These are phyloP conservation scores for Papiliotrema flavescens DNA, from an alignment of 1,284 basidiomycete species.

Conservation along the genomic window DNA sequence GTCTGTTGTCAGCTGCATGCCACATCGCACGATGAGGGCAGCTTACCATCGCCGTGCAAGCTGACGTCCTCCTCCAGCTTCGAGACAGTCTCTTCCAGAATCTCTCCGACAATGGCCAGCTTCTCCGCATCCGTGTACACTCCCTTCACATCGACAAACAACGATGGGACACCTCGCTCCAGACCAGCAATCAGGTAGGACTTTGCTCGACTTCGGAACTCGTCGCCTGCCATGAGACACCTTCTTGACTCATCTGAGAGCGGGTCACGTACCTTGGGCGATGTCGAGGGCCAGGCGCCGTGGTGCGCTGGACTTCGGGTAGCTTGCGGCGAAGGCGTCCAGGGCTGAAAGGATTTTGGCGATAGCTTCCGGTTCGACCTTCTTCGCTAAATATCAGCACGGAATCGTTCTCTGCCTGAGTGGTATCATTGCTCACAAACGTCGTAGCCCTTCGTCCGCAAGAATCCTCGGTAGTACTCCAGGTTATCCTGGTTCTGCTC, in stretches of 20 bases:
- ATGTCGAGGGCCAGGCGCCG: conserved; percentile 67
- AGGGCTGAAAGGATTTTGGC: conserved; percentile 59
- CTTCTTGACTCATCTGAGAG: conserved; percentile 2
- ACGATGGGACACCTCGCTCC: conserved; percentile 83
- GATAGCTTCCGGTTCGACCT: conserved; percentile 50
- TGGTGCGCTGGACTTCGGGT: conserved; percentile 69
- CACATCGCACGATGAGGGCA: neutral
- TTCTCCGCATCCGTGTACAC: conserved; percentile 69
- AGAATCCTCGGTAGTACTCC: conserved; percentile 73
- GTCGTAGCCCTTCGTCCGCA: conserved; percentile 63
- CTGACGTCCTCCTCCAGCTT: conserved; percentile 44
- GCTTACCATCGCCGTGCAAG: conserved; percentile 41
- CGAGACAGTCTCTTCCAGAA: conserved; percentile 58
- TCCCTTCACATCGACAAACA: conserved; percentile 89
- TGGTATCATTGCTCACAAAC: conserved; percentile 54
- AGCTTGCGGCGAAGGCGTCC: conserved; percentile 58
- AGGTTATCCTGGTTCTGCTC: conserved; percentile 82
- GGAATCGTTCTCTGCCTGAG: neutral
- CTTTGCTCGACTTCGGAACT: conserved; percentile 65
- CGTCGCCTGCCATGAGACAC: conserved; percentile 51
- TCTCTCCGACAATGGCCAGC: conserved; percentile 64
- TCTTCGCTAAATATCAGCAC: conserved; percentile 3
- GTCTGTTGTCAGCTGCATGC: conserved; percentile 26
- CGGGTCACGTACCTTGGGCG: conserved; percentile 53
- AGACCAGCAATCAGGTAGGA: conserved; percentile 71